These are phyloP conservation scores for Osmanthus fragrans DNA, from an alignment of 257 asterid species.

Conservation along the genomic window DNA sequence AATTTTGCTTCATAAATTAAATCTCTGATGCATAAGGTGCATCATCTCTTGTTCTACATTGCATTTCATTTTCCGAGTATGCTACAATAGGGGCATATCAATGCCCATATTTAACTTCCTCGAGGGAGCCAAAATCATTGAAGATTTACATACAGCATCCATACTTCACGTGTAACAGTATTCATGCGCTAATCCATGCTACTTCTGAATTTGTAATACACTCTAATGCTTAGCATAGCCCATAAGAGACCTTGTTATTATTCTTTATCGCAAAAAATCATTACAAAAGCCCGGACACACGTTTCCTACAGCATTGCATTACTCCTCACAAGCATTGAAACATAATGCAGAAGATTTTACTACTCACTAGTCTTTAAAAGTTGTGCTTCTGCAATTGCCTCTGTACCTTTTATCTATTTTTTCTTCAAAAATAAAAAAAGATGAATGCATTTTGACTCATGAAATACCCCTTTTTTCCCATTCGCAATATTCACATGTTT, in stretches of 20 bases:
- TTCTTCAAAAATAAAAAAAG: not conserved
- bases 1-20: not conserved
- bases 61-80: not conserved
- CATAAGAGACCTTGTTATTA: not conserved
- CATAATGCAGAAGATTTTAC: not conserved
- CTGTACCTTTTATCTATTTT: not conserved
- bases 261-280: not conserved
- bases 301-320: not conserved
- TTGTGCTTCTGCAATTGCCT: not conserved
- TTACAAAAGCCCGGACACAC: not conserved
- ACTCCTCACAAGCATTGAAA: not conserved
- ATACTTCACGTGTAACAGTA: not conserved
- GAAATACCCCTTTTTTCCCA: no score
- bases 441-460: no score
- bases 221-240: constrained; percentile 1
- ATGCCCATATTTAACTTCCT: not conserved
- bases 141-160: not conserved
- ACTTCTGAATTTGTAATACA: not conserved
- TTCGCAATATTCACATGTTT: no score
- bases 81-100: not conserved
- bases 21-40: not conserved
- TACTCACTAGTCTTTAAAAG: not conserved
- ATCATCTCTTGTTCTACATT: not conserved
- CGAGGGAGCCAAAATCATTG: not conserved
- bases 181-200: not conserved